A percentile compares a stretch with the other conserved stretches of the same genome.
phyloP scores from a whole-genome alignment of 495 filamentous ascomycete species.

The Daldinia bambusicola region DNA sequence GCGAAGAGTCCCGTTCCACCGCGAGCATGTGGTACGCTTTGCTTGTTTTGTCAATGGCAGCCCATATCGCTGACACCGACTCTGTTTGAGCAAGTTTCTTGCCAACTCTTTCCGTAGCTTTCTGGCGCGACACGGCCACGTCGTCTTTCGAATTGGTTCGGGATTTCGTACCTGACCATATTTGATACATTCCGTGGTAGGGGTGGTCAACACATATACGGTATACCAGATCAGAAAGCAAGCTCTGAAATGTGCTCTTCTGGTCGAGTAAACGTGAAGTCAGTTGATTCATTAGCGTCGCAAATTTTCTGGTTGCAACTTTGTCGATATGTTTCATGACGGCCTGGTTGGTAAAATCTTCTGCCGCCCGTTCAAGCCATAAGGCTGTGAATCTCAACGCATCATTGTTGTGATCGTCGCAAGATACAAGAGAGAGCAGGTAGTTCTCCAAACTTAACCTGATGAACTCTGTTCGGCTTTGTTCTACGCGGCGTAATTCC shows the following conservation, averaged over 20 bases:
- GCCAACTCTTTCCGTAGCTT: slow-evolving; percentile 74
- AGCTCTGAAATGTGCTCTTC: slow-evolving; percentile 72
- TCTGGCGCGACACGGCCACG: slow-evolving; percentile 73
- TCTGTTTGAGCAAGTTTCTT: slow-evolving; percentile 60
- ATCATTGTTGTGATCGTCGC: slow-evolving; percentile 88
- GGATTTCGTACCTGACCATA: slow-evolving; percentile 80
- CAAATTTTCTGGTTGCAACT: slow-evolving; percentile 92
- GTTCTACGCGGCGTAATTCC: slow-evolving; percentile 80
- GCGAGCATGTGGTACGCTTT: slow-evolving; percentile 79
- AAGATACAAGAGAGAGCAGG: slow-evolving; percentile 81
- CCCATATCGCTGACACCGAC: slow-evolving; percentile 67
- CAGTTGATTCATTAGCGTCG: slow-evolving; percentile 92
- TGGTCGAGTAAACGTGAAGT: slow-evolving; percentile 86
- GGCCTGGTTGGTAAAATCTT: slow-evolving; percentile 76
- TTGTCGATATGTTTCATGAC: slow-evolving; percentile 73
- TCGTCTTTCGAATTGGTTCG: slow-evolving; percentile 74
- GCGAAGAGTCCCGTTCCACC: slow-evolving; percentile 65
- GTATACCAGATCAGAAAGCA: slow-evolving; percentile 76
- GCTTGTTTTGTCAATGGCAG: slow-evolving; percentile 75
- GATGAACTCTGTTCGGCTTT: slow-evolving; percentile 81
- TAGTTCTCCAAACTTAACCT: slow-evolving; percentile 94
- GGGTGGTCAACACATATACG: slow-evolving; percentile 91
- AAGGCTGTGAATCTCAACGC: slow-evolving; percentile 93
- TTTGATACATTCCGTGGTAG: slow-evolving; percentile 95
- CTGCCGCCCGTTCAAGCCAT: slow-evolving; percentile 86